These are phyloP conservation scores for Kluyveromyces sp. DNA, from an alignment of 1,139 yeast species.

Conservation along the genomic window DNA sequence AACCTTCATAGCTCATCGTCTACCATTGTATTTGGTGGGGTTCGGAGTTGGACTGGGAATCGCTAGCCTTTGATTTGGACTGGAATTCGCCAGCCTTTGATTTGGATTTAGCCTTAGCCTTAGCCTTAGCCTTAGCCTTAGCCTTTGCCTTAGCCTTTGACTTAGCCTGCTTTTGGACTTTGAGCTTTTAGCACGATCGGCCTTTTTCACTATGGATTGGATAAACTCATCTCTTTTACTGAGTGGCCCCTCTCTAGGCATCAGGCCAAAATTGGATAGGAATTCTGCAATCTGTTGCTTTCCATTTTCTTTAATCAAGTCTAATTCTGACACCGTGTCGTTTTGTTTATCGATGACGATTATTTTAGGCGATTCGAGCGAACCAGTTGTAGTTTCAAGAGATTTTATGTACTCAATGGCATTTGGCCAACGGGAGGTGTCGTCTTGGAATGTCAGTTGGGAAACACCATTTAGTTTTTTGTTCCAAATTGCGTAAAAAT, in stretches of 20 bases:
- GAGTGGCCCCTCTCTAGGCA: conserved; percentile 26
- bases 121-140: neutral
- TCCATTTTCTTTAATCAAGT: conserved; percentile 12
- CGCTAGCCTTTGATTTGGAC: too few relatives aligned
- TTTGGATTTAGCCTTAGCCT: neutral
- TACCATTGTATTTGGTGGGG: neutral
- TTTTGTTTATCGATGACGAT: conserved; percentile 18
- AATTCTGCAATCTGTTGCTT: conserved; percentile 18
- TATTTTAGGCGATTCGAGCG: conserved; percentile 5
- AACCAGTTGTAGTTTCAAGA: conserved; percentile 6
- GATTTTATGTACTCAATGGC: conserved; percentile 12
- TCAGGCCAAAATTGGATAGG: conserved; percentile 10
- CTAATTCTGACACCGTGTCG: conserved; percentile 16
- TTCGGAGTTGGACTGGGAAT: too few relatives aligned
- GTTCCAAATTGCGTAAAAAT: conserved; percentile 30
- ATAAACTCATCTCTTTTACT: conserved; percentile 21
- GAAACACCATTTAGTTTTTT: conserved; percentile 5
- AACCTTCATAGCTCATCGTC: neutral
- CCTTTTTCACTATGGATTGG: conserved; percentile 6
- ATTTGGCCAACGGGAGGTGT: conserved; percentile 10
- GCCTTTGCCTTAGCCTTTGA: neutral
- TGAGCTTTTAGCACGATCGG: neutral
- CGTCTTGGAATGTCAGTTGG: neutral
- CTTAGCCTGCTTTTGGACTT: neutral
- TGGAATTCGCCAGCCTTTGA: too few relatives aligned